Percentiles rank a stretch among this genome's conserved stretches.
Evolutionary conservation across 2,329 filamentous ascomycete species (phyloP).

Genomic region (Hymenoscyphus albidus): DNA sequence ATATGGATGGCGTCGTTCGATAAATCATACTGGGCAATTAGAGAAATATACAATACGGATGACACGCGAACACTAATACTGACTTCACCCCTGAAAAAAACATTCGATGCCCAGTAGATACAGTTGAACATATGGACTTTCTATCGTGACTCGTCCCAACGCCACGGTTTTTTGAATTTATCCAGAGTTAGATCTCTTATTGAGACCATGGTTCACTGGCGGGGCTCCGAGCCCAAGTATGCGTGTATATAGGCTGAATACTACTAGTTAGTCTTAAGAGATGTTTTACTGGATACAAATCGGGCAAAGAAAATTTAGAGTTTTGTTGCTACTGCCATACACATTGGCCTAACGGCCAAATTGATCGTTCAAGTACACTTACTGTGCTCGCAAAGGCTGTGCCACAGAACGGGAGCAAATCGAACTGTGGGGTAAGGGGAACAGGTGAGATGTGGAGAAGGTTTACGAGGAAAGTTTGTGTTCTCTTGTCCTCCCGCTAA

Average conservation of each 20-base stretch:
- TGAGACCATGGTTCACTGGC: conserved; percentile 4
- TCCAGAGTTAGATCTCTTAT: conserved; percentile 5
- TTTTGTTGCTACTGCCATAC: not conserved
- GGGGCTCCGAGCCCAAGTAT: not conserved
- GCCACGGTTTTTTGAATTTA: conserved; percentile 11
- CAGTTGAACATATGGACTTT: not conserved
- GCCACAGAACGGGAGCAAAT: not conserved
- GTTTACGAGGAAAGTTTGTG: not conserved
- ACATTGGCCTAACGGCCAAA: not conserved
- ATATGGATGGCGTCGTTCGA: conserved; percentile 10
- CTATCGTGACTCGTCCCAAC: conserved; percentile 11
- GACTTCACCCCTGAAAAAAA: not conserved
- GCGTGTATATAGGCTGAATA: conserved; percentile 10
- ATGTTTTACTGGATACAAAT: conserved; percentile 6
- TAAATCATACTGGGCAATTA: conserved; percentile 3
- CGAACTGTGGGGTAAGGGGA: conserved; percentile 7
- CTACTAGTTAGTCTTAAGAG: not conserved
- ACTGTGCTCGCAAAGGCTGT: not conserved
- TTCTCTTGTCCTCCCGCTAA: not conserved
- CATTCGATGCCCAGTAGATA: not conserved
- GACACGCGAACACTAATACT: not conserved
- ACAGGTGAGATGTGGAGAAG: conserved; percentile 1
- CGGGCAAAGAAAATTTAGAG: conserved; percentile 2
- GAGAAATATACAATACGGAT: not conserved
- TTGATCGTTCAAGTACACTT: not conserved